Base-by-base conservation (phyloP, 352 stramenopile genomes). In the Pythium pyrilobum region DNA sequence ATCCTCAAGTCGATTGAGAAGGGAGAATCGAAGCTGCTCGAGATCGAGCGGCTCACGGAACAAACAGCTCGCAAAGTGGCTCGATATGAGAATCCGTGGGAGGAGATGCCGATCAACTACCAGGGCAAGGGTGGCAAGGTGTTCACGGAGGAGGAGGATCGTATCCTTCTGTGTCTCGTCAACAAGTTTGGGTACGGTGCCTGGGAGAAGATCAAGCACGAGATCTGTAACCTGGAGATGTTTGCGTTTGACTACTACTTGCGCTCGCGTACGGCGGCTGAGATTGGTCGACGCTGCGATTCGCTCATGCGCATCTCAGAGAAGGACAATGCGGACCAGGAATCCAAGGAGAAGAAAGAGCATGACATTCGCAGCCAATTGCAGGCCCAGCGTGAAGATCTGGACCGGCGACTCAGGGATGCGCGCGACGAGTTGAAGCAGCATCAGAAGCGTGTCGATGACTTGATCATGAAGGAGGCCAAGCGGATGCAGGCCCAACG, bases 221-320 rank as follows among this genome's bases (percentile, higher is more conserved):
- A 99, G 69, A 98, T 99, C 27, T 87, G 85, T 47, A 77, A 79
- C 20, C 71, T 90, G 31, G 80, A 92, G 44, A 76, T 84, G 69
- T 99, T 99, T 63, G 81, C 96, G 15, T 99, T 99, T 43, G 96
- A 99, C 60, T 99, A 98, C 81, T 99, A 98, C 67, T 96, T 99
- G 67, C 98, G 98, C 33, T 98, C 91, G 11, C 83, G 97, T 37
- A 98, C 88, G 13, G 86, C 93, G 1, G 81, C 83, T 6, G 96
- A 99, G 64, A 96, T 99, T 32, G 93, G 97, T 27, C 95, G 96
- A 39, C 91, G 96, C 12, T 98, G 95, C 47, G 96, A 99, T 55
- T 67, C 89, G 0, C 66, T 99, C 16, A 97, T 99, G 67, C 87
- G 88, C 12, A 92, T 98, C 62, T 95, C 97, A 16, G 92, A 98